Conservation (phyloP, 2,329 filamentous ascomycete species). For the Alternaria tenuissima region DNA sequence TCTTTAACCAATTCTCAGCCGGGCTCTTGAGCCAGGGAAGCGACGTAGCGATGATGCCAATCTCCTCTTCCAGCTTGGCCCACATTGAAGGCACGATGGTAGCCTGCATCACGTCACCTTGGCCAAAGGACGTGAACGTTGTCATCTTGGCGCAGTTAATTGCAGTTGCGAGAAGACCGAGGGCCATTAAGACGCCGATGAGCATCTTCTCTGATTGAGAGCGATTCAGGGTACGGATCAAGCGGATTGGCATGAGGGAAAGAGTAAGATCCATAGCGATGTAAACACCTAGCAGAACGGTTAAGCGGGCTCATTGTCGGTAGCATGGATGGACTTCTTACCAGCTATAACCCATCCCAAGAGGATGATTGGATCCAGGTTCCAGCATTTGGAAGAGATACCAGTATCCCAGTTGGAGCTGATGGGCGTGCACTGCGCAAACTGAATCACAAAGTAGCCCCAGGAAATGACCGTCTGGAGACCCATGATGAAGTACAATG, state of each 20-base stretch:
- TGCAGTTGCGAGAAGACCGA: slow-evolving; percentile 35
- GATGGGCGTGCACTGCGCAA: slow-evolving; percentile 37
- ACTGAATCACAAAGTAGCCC: slow-evolving; percentile 36
- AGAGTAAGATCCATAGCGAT: slow-evolving; percentile 38
- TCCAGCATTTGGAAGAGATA: slow-evolving; percentile 34
- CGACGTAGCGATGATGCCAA: slow-evolving; percentile 40
- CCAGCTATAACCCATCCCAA: slow-evolving; percentile 36
- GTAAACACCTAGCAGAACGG: slow-evolving; percentile 25
- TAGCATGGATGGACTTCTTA: slow-evolving; percentile 11
- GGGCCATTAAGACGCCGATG: slow-evolving; percentile 33
- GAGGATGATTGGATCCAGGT: slow-evolving; percentile 26
- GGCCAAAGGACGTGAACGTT: slow-evolving; percentile 30
- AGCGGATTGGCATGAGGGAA: slow-evolving; percentile 35
- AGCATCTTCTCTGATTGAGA: slow-evolving; percentile 34
- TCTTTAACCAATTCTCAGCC: slow-evolving; percentile 28
- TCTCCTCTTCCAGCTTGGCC: slow-evolving; percentile 38
- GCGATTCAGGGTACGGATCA: slow-evolving; percentile 33
- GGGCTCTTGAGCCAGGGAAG: slow-evolving; percentile 36
- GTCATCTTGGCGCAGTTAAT: slow-evolving; percentile 36
- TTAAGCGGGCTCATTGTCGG: not conserved
- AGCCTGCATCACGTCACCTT: slow-evolving; percentile 37
- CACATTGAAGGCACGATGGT: slow-evolving; percentile 35
- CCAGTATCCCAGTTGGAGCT: slow-evolving; percentile 34
- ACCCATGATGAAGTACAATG: slow-evolving; percentile 34
- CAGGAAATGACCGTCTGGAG: slow-evolving; percentile 32